Evolutionary conservation across 129 eudicot species (phyloP), one percentile per base, ranked within the genome.

Genomic region (Scalesia atractyloides): DNA sequence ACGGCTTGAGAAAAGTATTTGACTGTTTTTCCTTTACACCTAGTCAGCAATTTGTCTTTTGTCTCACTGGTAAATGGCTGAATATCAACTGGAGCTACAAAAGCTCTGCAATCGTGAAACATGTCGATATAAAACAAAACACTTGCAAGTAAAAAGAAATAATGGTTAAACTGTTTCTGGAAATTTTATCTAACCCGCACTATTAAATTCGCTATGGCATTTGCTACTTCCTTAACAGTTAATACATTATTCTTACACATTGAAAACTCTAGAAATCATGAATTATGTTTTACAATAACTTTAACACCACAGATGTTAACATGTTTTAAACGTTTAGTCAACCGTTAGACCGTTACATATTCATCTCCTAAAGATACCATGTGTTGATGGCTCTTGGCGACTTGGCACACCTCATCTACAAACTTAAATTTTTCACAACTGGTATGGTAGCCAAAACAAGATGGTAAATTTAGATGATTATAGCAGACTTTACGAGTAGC

Each of bases 61-160:
- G 77, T 69, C 68, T 87, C 96, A 33, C 46, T 72, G 7, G 96
- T 93, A 78, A 89, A 93, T 79, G 82, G 82, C 71, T 87, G 88
- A 59, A 89, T 82, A 86, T 93, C 92, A 2, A 72, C 82, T 51
- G 95, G 92, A 69, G 96, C 93, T 51, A 93, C 96, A 88, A 93
- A 93, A 68, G 92, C 97, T 75, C 98, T 93, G 90, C 81, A 60
- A 53, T 46, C 64, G 44, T 43, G 47, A 70, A 78, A 44, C 43
- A 71, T 72, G 44, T 43, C 46, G 10, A 39, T 8, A 57, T 48
- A 75, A 1, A 33, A 65, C 54, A 73, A 16, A 39, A 73, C 63
- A 33, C 14, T 47, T 41, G 9, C 19, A 56, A 26, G 50, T 58
- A 59, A 43, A 4, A 46, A n/a, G 30, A 6, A 43, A 54, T 41